Evolutionary conservation across 805 yeast genomes (phyloP).

Genomic region (Candida pini): DNA sequence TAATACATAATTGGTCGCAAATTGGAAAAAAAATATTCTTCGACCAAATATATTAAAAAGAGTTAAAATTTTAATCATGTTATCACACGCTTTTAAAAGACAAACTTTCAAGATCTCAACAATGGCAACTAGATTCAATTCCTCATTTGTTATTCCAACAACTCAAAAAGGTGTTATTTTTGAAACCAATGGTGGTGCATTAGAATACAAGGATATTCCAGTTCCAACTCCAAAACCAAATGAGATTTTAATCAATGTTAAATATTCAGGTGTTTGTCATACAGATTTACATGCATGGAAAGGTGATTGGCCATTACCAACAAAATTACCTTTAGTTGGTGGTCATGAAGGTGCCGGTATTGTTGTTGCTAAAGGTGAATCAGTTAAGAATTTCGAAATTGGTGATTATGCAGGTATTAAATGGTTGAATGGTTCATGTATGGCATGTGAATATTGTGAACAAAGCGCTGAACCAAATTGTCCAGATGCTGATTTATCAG

Average conservation of each 20-base stretch:
- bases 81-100: conserved; percentile 15
- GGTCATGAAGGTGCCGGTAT: conserved; percentile 75
- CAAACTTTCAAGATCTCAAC: conserved; percentile 14
- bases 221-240: conserved; percentile 63
- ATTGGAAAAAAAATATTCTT: neutral
- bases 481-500: conserved; percentile 62
- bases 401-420: conserved; percentile 67
- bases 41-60: too few relatives aligned
- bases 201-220: conserved; percentile 66
- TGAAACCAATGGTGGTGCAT: conserved; percentile 58
- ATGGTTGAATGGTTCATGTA: conserved; percentile 66
- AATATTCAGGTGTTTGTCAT: conserved; percentile 73
- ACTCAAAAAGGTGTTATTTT: conserved; percentile 70
- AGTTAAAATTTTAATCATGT: conserved; percentile 12
- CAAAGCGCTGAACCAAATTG: conserved; percentile 59
- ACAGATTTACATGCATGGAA: conserved; percentile 73
- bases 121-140: conserved; percentile 20
- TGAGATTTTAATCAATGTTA: conserved; percentile 60
- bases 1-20: too few relatives aligned
- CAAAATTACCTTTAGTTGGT: conserved; percentile 57
- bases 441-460: conserved; percentile 60
- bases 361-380: conserved; percentile 57
- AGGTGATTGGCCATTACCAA: conserved; percentile 64
- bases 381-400: conserved; percentile 53
- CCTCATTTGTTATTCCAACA: conserved; percentile 41